Percentiles rank a stretch among this genome's conserved stretches.
Evolutionary conservation across 192 early-diverging fungal species (phyloP).

Genomic region (Ramicandelaber brevisporus): DNA sequence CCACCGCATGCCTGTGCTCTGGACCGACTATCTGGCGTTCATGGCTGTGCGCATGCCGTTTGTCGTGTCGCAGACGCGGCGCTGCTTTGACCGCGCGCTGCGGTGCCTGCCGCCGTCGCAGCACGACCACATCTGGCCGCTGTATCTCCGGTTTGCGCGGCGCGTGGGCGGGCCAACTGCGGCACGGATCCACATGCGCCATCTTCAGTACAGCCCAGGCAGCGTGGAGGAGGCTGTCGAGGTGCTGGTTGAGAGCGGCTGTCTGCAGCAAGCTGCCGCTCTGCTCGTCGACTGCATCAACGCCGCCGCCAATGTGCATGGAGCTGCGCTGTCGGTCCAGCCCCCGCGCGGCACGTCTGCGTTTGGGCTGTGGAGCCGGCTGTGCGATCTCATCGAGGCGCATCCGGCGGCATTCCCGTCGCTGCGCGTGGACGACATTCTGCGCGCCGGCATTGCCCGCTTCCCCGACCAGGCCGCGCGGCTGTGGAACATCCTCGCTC

Average conservation of each 20-base stretch:
- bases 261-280: conserved; percentile 53
- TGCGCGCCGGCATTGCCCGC: conserved; percentile 58
- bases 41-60: conserved; percentile 39
- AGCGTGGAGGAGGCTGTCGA: conserved; percentile 49
- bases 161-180: conserved; percentile 56
- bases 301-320: conserved; percentile 2
- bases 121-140: conserved; percentile 66
- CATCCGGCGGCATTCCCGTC: conserved; percentile 43
- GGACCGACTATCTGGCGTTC: conserved; percentile 54
- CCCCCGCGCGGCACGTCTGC: conserved; percentile 3
- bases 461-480: conserved; percentile 71
- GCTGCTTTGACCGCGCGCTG: conserved; percentile 78
- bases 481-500: conserved; percentile 65
- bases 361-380: conserved; percentile 54
- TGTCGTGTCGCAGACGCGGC: conserved; percentile 36
- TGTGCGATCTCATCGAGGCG: conserved; percentile 53
- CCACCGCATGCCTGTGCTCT: conserved; percentile 91
- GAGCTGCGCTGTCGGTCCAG: background rate
- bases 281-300: conserved; percentile 47
- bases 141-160: conserved; percentile 60
- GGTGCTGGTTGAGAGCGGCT: conserved; percentile 29
- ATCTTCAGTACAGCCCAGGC: conserved; percentile 63
- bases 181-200: conserved; percentile 53
- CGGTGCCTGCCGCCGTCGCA: conserved; percentile 79
- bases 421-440: conserved; percentile 50